Evolutionary conservation across 2,329 filamentous ascomycete genomes (phyloP).

Genomic region (Pseudogymnoascus verrucosus): DNA sequence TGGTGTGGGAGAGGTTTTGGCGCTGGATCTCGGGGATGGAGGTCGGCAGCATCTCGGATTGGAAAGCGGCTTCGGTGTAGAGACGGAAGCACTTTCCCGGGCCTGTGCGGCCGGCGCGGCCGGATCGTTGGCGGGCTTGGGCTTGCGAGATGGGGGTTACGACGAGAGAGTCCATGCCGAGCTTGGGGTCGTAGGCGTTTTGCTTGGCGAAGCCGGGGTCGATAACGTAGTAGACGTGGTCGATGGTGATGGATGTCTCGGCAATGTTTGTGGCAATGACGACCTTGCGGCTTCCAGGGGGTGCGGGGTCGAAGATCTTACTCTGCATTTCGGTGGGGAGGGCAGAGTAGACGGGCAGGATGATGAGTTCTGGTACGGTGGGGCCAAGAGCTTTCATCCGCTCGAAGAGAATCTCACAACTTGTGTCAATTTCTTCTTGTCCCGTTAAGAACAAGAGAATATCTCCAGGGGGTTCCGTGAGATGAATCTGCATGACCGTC

Average conservation of each 20-base stretch:
- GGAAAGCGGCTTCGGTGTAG: conserved; percentile 91
- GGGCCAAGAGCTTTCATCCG: conserved; percentile 93
- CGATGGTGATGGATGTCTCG: conserved; percentile 95
- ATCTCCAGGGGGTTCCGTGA: conserved; percentile 85
- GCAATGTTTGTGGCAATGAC: conserved; percentile 98
- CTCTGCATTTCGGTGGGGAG: conserved; percentile 91
- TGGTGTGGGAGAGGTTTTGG: conserved; percentile 85
- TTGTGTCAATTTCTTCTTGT: conserved; percentile 95
- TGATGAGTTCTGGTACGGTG: conserved; percentile 82
- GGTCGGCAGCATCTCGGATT: conserved; percentile 94
- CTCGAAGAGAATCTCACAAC: conserved; percentile 85
- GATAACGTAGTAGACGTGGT: conserved; percentile 94
- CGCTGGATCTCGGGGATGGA: conserved; percentile 95
- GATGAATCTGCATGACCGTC: conserved; percentile 96
- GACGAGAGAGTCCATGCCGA: conserved; percentile 94
- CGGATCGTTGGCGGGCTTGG: conserved; percentile 88
- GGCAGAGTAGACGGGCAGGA: conserved; percentile 92
- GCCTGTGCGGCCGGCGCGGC: conserved; percentile 86
- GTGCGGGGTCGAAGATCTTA: conserved; percentile 88
- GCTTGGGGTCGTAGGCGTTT: conserved; percentile 91
- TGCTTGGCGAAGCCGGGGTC: conserved; percentile 98
- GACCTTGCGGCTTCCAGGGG: conserved; percentile 78
- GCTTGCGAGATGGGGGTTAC: conserved; percentile 96
- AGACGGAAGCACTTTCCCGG: conserved; percentile 93
- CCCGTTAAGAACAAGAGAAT: conserved; percentile 96